phyloP scores from a whole-genome alignment of 805 yeast species.

The Ogataea kodamae region DNA sequence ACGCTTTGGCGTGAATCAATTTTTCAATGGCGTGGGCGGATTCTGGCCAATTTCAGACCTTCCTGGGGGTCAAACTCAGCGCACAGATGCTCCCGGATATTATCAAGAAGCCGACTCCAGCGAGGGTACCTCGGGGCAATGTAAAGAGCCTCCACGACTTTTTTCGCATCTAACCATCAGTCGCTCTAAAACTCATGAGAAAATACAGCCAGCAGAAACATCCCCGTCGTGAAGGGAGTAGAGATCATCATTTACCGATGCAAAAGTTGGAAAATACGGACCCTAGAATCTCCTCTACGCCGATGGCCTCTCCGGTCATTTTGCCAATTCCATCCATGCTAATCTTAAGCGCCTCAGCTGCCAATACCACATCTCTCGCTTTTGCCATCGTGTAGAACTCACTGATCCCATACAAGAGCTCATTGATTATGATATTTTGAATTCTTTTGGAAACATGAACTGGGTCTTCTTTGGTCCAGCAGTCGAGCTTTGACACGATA shows the following conservation, averaged over 20 bases:
- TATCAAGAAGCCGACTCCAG: conserved; percentile 10
- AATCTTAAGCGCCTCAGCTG: conserved; percentile 68
- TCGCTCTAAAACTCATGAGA: too few relatives aligned
- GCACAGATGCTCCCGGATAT: conserved; percentile 23
- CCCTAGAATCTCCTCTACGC: conserved; percentile 86
- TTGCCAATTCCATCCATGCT: conserved; percentile 87
- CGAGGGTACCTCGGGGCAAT: neutral
- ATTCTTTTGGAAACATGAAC: conserved; percentile 71
- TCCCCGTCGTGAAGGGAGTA: too few relatives aligned
- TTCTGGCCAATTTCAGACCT: conserved; percentile 37
- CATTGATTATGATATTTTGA: conserved; percentile 68
- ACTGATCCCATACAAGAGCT: conserved; percentile 72
- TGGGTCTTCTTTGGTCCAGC: conserved; percentile 48
- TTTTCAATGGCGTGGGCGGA: conserved; percentile 31
- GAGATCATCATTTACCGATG: conserved; percentile 76
- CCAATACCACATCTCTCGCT: conserved; percentile 70
- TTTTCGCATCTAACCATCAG: too few relatives aligned
- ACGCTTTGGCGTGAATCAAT: conserved; percentile 28
- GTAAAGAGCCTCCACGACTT: too few relatives aligned
- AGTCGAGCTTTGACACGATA: conserved; percentile 27
- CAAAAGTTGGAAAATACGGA: conserved; percentile 91
- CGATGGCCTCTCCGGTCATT: conserved; percentile 85
- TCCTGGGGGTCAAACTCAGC: conserved; percentile 27
- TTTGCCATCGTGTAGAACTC: conserved; percentile 51
- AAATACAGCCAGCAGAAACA: too few relatives aligned